A percentile compares a stretch with the other conserved stretches of the same genome.
Conservation (phyloP, 306 rosid genomes). For the Pyrus bretschneideri region DNA sequence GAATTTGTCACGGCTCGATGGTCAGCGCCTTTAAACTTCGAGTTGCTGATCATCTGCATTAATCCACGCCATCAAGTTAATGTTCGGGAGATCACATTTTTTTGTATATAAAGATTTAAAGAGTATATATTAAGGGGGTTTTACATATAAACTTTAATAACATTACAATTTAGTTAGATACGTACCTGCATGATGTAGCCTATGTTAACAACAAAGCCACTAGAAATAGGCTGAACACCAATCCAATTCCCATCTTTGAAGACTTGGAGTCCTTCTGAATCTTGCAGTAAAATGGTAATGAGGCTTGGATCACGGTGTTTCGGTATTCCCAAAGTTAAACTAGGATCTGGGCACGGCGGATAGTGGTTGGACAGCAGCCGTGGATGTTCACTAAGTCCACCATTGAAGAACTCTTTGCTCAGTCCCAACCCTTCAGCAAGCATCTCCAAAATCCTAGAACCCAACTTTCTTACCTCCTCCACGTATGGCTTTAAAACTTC, state of each 20-base stretch:
- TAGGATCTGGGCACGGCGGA: conserved; percentile 74
- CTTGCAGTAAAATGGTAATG: conserved; percentile 62
- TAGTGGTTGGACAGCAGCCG: conserved; percentile 43
- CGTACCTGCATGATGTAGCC: conserved; percentile 35
- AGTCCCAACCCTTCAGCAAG: conserved; percentile 60
- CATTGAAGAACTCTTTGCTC: conserved; percentile 22
- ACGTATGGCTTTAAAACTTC: not conserved
- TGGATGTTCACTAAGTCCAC: conserved; percentile 39
- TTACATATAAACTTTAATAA: too few species aligned
- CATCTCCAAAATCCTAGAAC: conserved; percentile 37
- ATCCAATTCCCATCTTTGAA: conserved; percentile 36
- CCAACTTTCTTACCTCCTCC: conserved; percentile 5
- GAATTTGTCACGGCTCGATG: conserved; percentile 66
- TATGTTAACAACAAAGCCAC: conserved; percentile 32
- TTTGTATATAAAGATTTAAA: not conserved
- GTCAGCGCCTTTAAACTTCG: conserved; percentile 52
- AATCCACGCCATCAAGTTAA: not conserved
- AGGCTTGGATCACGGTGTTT: conserved; percentile 56
- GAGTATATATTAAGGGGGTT: not conserved
- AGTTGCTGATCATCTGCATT: conserved; percentile 50
- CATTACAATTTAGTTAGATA: not conserved
- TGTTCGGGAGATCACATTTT: not conserved
- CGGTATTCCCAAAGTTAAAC: conserved; percentile 52
- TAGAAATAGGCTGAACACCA: conserved; percentile 25
- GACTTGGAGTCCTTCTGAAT: conserved; percentile 50